Base-by-base conservation (phyloP, 495 filamentous ascomycete species). In the Penicillium lividum region DNA sequence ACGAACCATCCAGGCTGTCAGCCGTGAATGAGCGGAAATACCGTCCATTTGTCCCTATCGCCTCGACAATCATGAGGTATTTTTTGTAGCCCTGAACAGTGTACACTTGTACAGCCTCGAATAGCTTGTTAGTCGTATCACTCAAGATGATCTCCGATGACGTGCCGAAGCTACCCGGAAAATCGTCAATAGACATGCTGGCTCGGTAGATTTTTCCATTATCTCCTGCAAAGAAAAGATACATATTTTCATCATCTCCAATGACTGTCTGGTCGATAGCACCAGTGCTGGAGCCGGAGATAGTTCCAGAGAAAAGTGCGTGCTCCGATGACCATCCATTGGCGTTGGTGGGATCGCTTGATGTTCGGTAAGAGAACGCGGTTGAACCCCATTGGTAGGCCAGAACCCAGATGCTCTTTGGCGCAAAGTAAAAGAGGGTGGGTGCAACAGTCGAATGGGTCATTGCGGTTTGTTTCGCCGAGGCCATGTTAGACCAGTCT, bases 21-120 rank as follows among this genome's bases (percentile, higher is more conserved):
- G 85, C 76, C 3, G 83, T 86, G 69, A 80, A 87, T 0, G 84
- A 86, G 34, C 85, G 83, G 81, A 88, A 88, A 58, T 82, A 88
- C 5, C 85, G 79, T 1, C 84, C 84, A 16, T 77, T 62, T 0
- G 73, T 16, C 5, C 84, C 84, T 42, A 85, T 84, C 0, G 79
- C 68, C 67, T 89, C 86, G 58, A 87, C 80, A 38, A 89, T 80
- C 83, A 89, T 86, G 10, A 89, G 77, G 53, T 82, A 85, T 38
- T 74, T 52, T 44, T 68, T 76, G 58, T 82, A 77, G 34, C 79
- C 82, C 8, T 66, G 6, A 42, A 88, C 66, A 4, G 33, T 36
- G 33, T 36, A 36, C 9, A 36, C 33, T 36, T 36, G 33, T 0
- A 36, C 33, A 4, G 33, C 33, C 33, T 36, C 33, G 10, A 36